These are phyloP conservation scores for Xylaria sp. DNA, from an alignment of 2,329 filamentous ascomycete species.

Conservation along the genomic window DNA sequence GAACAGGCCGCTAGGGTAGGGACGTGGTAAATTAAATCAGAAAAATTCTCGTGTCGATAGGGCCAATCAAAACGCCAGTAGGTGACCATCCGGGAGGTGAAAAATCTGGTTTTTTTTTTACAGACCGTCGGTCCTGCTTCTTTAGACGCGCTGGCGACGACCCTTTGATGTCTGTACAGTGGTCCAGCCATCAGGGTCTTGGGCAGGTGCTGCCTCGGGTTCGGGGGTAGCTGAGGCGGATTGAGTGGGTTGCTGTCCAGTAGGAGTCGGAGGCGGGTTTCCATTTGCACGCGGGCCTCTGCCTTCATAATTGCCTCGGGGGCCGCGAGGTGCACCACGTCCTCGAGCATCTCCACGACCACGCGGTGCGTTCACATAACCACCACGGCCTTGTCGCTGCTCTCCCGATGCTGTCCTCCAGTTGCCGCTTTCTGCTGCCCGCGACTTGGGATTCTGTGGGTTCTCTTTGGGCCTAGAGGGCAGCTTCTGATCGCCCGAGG, in stretches of 20 bases:
- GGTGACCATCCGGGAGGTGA: conserved; percentile 30
- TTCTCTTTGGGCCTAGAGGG: conserved; percentile 51
- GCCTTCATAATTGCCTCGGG: conserved; percentile 52
- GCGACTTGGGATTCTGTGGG: conserved; percentile 56
- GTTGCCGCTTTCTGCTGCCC: conserved; percentile 63
- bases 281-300: conserved; percentile 58
- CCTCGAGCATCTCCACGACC: conserved; percentile 45
- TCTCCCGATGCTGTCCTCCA: conserved; percentile 63
- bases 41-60: conserved; percentile 33
- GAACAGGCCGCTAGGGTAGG: conserved; percentile 28
- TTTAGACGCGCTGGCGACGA: conserved; percentile 40
- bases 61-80: conserved; percentile 35
- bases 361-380: conserved; percentile 42
- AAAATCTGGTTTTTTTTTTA: conserved; percentile 39
- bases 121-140: conserved; percentile 20
- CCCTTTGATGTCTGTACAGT: conserved; percentile 57
- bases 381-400: conserved; percentile 45
- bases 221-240: conserved; percentile 35
- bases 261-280: conserved; percentile 40
- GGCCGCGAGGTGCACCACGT: conserved; percentile 50
- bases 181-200: conserved; percentile 69
- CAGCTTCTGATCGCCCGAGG: conserved; percentile 55
- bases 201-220: conserved; percentile 45
- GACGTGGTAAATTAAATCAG: conserved; percentile 29
- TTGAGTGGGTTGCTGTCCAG: conserved; percentile 39